Evolutionary conservation across 2,329 filamentous ascomycete genomes (phyloP), one percentile per base, ranked within the genome.

Genomic region (Pseudomassariella vexata): DNA sequence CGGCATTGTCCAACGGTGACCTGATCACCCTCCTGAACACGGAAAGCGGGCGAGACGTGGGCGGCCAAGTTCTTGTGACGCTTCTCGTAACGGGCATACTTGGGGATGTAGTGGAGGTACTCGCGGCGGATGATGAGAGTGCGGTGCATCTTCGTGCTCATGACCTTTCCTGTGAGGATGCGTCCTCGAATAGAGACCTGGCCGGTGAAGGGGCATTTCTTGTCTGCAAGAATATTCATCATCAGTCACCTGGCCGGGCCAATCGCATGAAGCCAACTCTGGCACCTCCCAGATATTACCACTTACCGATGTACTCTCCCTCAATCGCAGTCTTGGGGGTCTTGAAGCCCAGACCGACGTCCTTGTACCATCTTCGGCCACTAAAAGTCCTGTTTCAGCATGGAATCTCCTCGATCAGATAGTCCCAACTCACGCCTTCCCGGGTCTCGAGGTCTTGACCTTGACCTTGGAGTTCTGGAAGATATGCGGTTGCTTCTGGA

Each of bases 111-210:
- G 79, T 98, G 92, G 46, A 98, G 87, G 80, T 98, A 98, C 80
- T 98, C 92, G 72, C 92, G 84, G 69, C 92, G 92, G 79, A 98
- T 94, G 74, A 98, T 84, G 66, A 96, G 75, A 60, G 92, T 98
- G 73, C 92, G 86, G 85, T 98, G 92, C 92, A 98, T 98, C 86
- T 98, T 98, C 73, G 92, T 98, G 59, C 90, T 96, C 63, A 96
- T 85, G 63, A 98, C 92, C 65, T 88, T 95, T 63, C 92, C 92
- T 66, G 90, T 96, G 54, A 98, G 79, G 80, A 98, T 98, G 90
- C 92, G 90, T 70, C 92, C 92, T 76, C 92, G 92, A 78, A 98
- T 98, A 52, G 92, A 96, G 68, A 98, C 89, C 68, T 90, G 78
- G 67, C 94, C 94, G 57, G 88, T 95, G 84, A 98, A 98, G 55